Percentiles rank a stretch among this genome's conserved stretches.
phyloP scores from a whole-genome alignment of 1,284 basidiomycete species.

The Puccinia brachypodii region DNA sequence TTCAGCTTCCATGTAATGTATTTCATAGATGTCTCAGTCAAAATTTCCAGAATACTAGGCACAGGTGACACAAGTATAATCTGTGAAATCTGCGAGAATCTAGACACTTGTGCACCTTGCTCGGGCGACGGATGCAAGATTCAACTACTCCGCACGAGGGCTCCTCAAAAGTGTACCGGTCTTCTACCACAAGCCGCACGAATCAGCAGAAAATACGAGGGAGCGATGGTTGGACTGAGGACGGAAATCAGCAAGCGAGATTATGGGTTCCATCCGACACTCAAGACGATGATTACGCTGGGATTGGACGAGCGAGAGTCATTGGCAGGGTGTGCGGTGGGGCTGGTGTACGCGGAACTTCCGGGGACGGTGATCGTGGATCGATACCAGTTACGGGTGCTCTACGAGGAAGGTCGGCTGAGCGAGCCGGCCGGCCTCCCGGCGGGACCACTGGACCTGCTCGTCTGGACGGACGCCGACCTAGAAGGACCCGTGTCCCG shows the following conservation, averaged over 20 bases:
- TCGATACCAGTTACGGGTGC: neutral
- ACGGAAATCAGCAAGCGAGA: neutral
- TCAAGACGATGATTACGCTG: neutral
- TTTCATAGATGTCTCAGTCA: too few relatives aligned
- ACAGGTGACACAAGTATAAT: too few relatives aligned
- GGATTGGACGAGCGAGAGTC: neutral
- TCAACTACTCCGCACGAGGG: too few relatives aligned
- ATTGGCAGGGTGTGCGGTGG: neutral
- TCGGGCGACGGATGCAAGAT: too few relatives aligned
- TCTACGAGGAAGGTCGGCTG: neutral
- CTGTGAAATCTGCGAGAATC: too few relatives aligned
- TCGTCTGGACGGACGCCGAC: neutral
- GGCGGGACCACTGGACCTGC: neutral
- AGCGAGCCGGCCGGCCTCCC: neutral
- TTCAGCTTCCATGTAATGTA: too few relatives aligned
- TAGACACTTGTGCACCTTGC: too few relatives aligned
- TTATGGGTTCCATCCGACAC: neutral
- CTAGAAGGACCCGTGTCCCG: neutral
- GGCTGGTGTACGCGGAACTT: neutral
- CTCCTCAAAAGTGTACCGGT: too few relatives aligned
- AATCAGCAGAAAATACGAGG: neutral
- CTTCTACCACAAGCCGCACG: too few relatives aligned
- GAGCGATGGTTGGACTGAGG: neutral
- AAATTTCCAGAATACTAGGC: too few relatives aligned
- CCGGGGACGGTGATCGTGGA: constrained; percentile 5